Base-by-base conservation (phyloP, 1,139 yeast genomes). In the Saccharomycopsis crataegensis region DNA sequence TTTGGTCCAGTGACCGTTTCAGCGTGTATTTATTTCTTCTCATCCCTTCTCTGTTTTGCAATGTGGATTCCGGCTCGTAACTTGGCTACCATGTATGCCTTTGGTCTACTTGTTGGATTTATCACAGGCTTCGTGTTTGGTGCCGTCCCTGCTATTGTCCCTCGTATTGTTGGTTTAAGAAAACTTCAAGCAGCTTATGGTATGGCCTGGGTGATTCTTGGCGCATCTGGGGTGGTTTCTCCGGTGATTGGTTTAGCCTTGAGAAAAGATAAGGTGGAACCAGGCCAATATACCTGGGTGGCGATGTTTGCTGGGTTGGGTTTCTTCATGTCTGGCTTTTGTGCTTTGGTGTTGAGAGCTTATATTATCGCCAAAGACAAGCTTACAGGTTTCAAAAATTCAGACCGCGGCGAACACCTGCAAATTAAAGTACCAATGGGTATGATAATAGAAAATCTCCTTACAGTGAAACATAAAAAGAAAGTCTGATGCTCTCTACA, bases 61-160 rank as follows among this genome's bases (percentile, higher is more conserved):
- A 77, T 82, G 78, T 82, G 87, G 87, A 73, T 81, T 43, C 83
- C 84, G 2, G 75, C 80, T 12, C 66, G 78, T 50, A 78, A 77
- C 60, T 76, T 67, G 58, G 81, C 80, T 1, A 76, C 81, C 4
- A 74, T 80, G 2, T 62, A 77, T 17, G 71, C 67, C 1, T 75
- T 77, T 60, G 77, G 77, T 1, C 50, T 79, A 38, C 57, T 79
- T 6, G 70, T 67, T 54, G 85, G 85, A 37, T 66, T 71, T 5
- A 51, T 75, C 28, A 78, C 79, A 78, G 83, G 84, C 1, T 70
- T 77, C n/a, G 65, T 74, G 46, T 75, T 77, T 73, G 66, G 70
- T 6, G 63, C 69, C 1, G 56, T 67, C 57, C 65, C 71, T 3
- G 62, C 73, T 12, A 67, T 73, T 36, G 61, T 65, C 8, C 68